These are phyloP conservation scores for Fusarium proliferatum DNA, from an alignment of 2,329 filamentous ascomycete genomes.

Conservation along the genomic window DNA sequence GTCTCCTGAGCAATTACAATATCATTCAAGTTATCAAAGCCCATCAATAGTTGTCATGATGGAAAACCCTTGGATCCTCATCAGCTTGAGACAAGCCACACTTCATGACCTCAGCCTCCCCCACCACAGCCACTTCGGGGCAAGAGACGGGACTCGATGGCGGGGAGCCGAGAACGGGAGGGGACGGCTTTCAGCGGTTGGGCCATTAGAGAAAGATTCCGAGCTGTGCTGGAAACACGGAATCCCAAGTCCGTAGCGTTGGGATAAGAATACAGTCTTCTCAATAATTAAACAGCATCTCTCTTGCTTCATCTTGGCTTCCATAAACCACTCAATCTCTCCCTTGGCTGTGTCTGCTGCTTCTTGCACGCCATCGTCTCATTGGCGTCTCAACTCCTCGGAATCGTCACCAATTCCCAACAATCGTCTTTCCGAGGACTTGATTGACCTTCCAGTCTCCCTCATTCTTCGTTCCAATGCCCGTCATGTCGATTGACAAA, in stretches of 20 bases:
- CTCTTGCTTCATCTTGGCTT: constrained; percentile 2
- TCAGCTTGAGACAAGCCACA: constrained; percentile 20
- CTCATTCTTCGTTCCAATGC: constrained; percentile 28
- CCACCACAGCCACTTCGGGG: constrained; percentile 38
- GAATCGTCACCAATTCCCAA: constrained; percentile 20
- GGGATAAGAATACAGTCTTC: constrained; percentile 18
- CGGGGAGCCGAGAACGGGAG: constrained; percentile 40
- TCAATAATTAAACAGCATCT: constrained; percentile 11
- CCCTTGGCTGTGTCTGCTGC: neutral
- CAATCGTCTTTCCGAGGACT: constrained; percentile 3
- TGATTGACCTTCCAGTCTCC: neutral
- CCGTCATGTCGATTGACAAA: constrained; percentile 42
- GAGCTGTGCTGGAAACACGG: constrained; percentile 28
- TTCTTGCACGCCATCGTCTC: neutral
- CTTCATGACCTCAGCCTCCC: constrained; percentile 39
- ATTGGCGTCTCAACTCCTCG: constrained; percentile 6
- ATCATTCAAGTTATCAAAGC: neutral
- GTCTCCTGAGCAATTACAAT: neutral
- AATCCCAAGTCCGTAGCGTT: constrained; percentile 24
- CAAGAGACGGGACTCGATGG: constrained; percentile 17
- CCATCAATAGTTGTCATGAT: neutral
- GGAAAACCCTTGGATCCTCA: neutral
- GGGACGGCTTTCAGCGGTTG: constrained; percentile 43
- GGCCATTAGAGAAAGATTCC: constrained; percentile 28
- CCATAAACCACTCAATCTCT: neutral